Evolutionary conservation across 2,329 filamentous ascomycete species (phyloP).

Genomic region (Aspergillus alliaceus): DNA sequence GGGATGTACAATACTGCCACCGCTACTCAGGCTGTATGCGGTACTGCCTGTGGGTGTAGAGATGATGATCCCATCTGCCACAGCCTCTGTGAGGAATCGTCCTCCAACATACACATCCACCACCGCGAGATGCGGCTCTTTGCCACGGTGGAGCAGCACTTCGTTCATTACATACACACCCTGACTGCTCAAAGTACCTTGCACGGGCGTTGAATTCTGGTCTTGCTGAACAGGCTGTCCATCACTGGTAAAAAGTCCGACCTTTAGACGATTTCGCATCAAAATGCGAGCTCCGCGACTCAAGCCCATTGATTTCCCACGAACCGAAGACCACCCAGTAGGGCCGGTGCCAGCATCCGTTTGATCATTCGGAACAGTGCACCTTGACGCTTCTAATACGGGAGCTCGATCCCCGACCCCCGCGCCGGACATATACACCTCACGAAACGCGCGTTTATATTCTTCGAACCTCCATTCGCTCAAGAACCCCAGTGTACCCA

Average conservation of each 20-base stretch:
- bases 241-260: conserved; percentile 74
- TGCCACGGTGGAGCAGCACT: conserved; percentile 87
- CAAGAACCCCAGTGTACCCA: conserved; percentile 92
- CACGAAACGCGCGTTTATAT: conserved; percentile 86
- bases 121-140: conserved; percentile 84
- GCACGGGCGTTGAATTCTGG: conserved; percentile 36
- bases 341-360: conserved; percentile 32
- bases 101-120: conserved; percentile 90
- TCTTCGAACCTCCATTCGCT: conserved; percentile 96
- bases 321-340: conserved; percentile 69
- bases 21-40: conserved; percentile 89
- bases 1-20: conserved; percentile 91
- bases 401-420: conserved; percentile 48
- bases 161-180: conserved; percentile 83
- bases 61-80: conserved; percentile 92
- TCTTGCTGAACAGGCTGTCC: conserved; percentile 56
- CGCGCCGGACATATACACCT: conserved; percentile 83
- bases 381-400: conserved; percentile 45
- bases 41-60: conserved; percentile 93
- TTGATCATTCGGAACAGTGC: conserved; percentile 25
- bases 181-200: conserved; percentile 32
- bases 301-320: conserved; percentile 78
- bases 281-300: conserved; percentile 76
- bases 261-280: conserved; percentile 80
- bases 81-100: conserved; percentile 86